Evolutionary conservation across 192 early-diverging fungal genomes (phyloP), one percentile per base, ranked within the genome.

Genomic region (Diversispora epigaea): DNA sequence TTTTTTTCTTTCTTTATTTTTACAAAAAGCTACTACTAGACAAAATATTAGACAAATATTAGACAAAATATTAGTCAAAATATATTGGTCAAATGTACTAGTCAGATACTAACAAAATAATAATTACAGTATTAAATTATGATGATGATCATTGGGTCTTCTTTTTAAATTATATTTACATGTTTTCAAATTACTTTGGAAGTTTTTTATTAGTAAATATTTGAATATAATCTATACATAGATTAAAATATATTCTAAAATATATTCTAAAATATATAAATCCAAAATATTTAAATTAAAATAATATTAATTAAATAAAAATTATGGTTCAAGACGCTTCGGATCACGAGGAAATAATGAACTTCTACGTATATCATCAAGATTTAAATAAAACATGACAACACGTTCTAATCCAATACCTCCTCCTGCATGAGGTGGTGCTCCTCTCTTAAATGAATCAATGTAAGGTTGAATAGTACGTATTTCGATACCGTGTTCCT

Each of bases 311-410:
- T n/a, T 40, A 64, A 52, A 43, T 62, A 19, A 54, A 43, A 12
- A 78, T 87, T 91, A 97, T 39, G 96, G 95, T 22, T 85, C 85
- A 47, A 97, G 83, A 76, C 95, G 92, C 85, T 93, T 92, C 72
- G 98, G 98, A 81, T 99, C 98, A 78, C 98, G 93, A 21, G 98
- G 98, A 93, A 98, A 99, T 82, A 99, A 80, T 39, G 91, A 92
- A 9, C 91, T 86, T 69, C 89, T 90, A 68, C 96, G 91, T 83
- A 99, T 98, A 87, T 99, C 96, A 73, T 91, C 91, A 32, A 99
- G 85, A 80, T 92, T 92, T 67, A 97, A 86, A 85, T 94, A 99
- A 79, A 99, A 88, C 93, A 99, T 97, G 47, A 97, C 86, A 25
- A 99, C 96, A 75, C 98, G 93, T 84, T 99, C 96, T 76, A 99